Percentiles rank a stretch among this genome's conserved stretches.
phyloP scores from a whole-genome alignment of 2,329 filamentous ascomycete genomes.

The Colletotrichum sp. region DNA sequence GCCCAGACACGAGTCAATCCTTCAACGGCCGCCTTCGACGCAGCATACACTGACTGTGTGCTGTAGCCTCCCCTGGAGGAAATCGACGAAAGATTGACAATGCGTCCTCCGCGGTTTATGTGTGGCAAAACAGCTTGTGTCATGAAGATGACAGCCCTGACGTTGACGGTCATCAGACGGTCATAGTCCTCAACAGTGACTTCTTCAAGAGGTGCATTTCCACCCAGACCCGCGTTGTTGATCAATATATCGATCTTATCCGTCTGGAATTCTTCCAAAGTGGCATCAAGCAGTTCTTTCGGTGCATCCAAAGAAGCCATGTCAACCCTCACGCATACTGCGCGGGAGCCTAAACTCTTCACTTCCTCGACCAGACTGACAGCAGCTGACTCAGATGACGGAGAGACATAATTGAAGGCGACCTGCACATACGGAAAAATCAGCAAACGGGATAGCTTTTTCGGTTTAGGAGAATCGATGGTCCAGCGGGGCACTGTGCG shows the following conservation, averaged over 20 bases:
- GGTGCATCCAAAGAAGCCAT: conserved; percentile 6
- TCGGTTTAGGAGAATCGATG: background rate
- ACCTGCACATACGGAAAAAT: background rate
- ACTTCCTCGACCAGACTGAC: background rate
- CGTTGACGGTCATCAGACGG: conserved; percentile 1
- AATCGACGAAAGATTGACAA: conserved; percentile 38
- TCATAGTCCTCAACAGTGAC: conserved; percentile 4
- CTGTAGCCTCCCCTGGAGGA: conserved; percentile 33
- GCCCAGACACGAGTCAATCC: conserved; percentile 33
- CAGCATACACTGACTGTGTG: conserved; percentile 34
- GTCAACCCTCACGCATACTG: background rate
- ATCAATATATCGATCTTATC: conserved; percentile 1
- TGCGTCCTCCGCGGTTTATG: conserved; percentile 32
- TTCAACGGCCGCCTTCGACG: conserved; percentile 38
- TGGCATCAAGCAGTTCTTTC: background rate
- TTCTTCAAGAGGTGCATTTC: background rate
- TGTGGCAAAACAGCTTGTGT: conserved; percentile 34
- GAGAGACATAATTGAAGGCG: conserved; percentile 10
- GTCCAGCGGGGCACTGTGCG: background rate
- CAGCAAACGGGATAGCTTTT: background rate
- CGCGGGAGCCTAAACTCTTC: background rate
- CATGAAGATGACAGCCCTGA: conserved; percentile 31
- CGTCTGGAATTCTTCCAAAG: background rate
- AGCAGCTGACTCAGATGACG: background rate
- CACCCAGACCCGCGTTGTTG: conserved; percentile 4